Evolutionary conservation across 169 alveolate genomes (phyloP), one percentile per base, ranked within the genome.

Genomic region (Plasmodium gonderi): DNA sequence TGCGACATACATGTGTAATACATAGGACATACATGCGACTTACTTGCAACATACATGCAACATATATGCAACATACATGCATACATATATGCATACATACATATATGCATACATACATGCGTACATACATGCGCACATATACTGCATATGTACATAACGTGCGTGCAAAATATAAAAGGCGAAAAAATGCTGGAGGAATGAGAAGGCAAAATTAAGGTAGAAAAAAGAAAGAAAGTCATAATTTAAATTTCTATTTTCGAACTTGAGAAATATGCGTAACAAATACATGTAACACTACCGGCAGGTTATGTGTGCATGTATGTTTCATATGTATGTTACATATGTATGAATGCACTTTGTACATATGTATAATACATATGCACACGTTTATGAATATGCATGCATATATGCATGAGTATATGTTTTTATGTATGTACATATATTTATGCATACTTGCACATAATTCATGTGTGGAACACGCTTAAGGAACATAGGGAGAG

Each of bases 81-180:
- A 67, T 67, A 67, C 12, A 67, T 67, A 67, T 29, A 67, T 47
- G 26, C 65, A 60, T 60, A 78, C 65, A 49, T 77, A 47, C 17
- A 60, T 47, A 29, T 47, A 77, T 77, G 17, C 65, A 77, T 44
- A 45, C 38, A 47, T 23, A 75, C 17, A 9, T 54, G 17, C 17
- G 8, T 64, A 11, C 23, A 17, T 3, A 67, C 12, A 67, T 67
- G n/a, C 2, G 26, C 7, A 17, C 2, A 67, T 29, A 65, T 65
- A 26, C 26, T 65, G 31, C 26, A 29, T 78, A 42, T 38, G 40
- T 40, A 9, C 65, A 17, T n/a, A 1, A 29, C 31, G 45, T 72
- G 45, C 45, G 45, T 72, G 26, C n/a, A 9, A 31, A 72, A 36
- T 8, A 44, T 23, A 45, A 17, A 14, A 33, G 33, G 33, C 45